phyloP scores from a whole-genome alignment of 257 asterid genomes.

The Gynochthodes officinalis region DNA sequence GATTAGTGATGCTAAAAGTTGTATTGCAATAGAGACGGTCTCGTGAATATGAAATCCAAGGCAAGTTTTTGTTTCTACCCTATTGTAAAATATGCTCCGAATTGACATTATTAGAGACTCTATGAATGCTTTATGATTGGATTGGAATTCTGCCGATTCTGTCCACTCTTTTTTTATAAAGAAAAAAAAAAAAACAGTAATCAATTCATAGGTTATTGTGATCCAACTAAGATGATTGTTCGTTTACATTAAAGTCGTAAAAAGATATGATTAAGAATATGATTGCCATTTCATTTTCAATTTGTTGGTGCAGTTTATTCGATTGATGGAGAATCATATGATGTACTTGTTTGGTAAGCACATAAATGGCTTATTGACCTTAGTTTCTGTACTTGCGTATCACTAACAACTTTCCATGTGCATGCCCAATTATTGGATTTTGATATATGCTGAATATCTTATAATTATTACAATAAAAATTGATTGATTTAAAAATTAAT shows the following conservation, averaged over 20 bases:
- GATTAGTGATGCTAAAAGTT: neutral
- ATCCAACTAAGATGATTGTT: conserved; percentile 34
- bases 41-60: neutral
- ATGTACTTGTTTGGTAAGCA: neutral
- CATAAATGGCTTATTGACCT: conserved; percentile 3
- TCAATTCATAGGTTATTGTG: too few species aligned
- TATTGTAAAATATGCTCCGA: too few species aligned
- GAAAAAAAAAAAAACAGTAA: too few species aligned
- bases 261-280: neutral
- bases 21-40: neutral
- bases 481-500: neutral
- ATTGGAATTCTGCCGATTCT: conserved; percentile 3
- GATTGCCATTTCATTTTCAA: conserved; percentile 1
- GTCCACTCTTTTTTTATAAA: neutral
- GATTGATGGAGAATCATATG: neutral
- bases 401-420: conserved; percentile 11
- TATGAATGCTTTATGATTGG: conserved; percentile 20
- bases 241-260: conserved; percentile 19
- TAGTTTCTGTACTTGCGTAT: neutral
- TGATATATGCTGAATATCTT: neutral
- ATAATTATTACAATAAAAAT: too few species aligned
- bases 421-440: conserved; percentile 7
- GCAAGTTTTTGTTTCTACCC: too few species aligned
- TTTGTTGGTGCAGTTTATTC: neutral
- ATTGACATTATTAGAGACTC: too few species aligned